Base-by-base conservation (phyloP, 345 rosid genomes). In the Eucalyptus cloeziana region DNA sequence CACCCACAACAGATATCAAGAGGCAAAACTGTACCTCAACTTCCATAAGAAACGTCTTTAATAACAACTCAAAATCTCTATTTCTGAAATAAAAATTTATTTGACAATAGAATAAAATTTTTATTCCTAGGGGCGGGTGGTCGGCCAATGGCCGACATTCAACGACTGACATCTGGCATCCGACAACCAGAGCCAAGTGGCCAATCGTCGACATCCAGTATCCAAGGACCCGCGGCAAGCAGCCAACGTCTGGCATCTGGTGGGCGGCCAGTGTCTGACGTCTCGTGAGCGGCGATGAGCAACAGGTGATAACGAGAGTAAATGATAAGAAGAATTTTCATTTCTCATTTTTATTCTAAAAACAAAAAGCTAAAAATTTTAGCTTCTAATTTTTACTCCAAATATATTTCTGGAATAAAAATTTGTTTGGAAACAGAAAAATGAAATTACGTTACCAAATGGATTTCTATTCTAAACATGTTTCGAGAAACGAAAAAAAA, bases 251-350 rank as follows among this genome's bases (percentile, higher is more conserved):
- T 2, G 4, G 1, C 54, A 0, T 3, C 54, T 2, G 8, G 4
- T 1, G 2, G 3, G 54, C 4, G 3, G 4, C 4, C 12, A 10
- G 49, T 45, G 49, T 45, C 11, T 3, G 49, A 10, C 49, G 49
- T 45, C 49, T 12, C 49, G 1, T 45, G 49, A 12, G 49, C 13
- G 5, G 22, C 1, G 0, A 22, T 51, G 56, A 51, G 22, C 2
- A 51, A 17, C 3, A 51, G 0, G 4, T 0, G 22, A 51, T 51
- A 17, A 51, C 0, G 2, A 51, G 0, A 0, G 56, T 52, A 0
- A 52, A 52, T 52, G 0, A 52, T 52, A 1, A 3, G 0, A 17
- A 52, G 3, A 52, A 52, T 17, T 52, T 16, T 51, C 4, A 51
- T 51, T 51, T 17, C 22, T 51, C 8, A 51, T 52, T 52, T 52